These are phyloP conservation scores for Cytospora piceicola DNA, from an alignment of 2,329 filamentous ascomycete genomes.

Conservation along the genomic window DNA sequence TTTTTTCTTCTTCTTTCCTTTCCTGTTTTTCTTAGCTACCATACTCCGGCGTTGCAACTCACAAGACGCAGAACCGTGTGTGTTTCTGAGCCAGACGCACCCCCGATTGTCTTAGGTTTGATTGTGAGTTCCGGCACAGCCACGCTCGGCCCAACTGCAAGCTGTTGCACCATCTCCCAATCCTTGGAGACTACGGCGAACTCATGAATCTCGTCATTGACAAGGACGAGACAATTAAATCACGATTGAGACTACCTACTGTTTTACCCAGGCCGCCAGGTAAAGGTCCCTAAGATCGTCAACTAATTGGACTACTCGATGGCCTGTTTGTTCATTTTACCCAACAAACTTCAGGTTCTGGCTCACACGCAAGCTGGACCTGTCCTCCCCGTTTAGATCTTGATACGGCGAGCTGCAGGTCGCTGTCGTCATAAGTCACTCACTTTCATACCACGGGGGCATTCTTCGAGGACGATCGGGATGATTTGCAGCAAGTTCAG, in stretches of 20 bases:
- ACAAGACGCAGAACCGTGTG: constrained; percentile 15
- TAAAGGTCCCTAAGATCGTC: background rate
- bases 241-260: background rate
- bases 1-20: background rate
- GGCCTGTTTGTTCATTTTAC: background rate
- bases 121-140: constrained; percentile 27
- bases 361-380: background rate
- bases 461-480: background rate
- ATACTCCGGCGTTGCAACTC: constrained; percentile 4
- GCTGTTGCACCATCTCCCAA: constrained; percentile 5
- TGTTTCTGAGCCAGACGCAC: constrained; percentile 21
- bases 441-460: background rate
- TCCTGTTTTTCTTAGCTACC: background rate
- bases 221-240: constrained; percentile 5
- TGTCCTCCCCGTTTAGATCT: background rate
- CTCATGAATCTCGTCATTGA: constrained; percentile 25
- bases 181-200: constrained; percentile 7
- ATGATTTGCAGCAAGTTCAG: constrained; percentile 5
- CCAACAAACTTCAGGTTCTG: background rate
- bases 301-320: background rate
- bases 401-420: background rate
- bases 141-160: constrained; percentile 28
- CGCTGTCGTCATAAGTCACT: constrained; percentile 2
- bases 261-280: background rate
- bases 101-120: constrained; percentile 25